Percentiles rank a stretch among this genome's conserved stretches.
These are phyloP conservation scores for Ascoidea asiatica DNA, from an alignment of 805 yeast species.

Conservation along the genomic window DNA sequence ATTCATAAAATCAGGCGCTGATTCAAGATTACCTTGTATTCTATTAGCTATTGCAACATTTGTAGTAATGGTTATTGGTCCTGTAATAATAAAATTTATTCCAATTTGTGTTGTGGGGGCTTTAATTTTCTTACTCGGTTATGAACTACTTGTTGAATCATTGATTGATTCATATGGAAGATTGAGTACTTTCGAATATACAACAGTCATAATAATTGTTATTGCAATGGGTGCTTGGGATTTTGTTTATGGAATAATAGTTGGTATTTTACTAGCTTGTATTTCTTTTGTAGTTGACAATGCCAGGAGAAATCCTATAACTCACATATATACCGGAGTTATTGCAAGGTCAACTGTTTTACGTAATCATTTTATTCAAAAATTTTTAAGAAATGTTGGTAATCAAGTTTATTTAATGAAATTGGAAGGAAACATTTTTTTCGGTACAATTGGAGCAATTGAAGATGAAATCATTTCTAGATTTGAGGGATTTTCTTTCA, in stretches of 20 bases:
- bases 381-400: constrained; percentile 74
- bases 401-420: constrained; percentile 82
- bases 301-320: constrained; percentile 69
- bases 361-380: constrained; percentile 81
- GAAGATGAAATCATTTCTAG: constrained; percentile 59
- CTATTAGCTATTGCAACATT: constrained; percentile 74
- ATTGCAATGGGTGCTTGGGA: constrained; percentile 92
- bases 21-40: constrained; percentile 77
- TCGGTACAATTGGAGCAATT: constrained; percentile 90
- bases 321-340: constrained; percentile 73
- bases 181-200: constrained; percentile 63
- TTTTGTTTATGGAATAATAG: constrained; percentile 84
- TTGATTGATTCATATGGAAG: constrained; percentile 73
- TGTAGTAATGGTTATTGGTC: constrained; percentile 76
- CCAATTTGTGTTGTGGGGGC: constrained; percentile 96
- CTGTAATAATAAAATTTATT: constrained; percentile 82
- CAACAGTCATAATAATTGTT: constrained; percentile 78
- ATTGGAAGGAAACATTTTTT: constrained; percentile 78
- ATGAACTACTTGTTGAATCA: constrained; percentile 81
- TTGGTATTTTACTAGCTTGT: constrained; percentile 85
- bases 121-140: constrained; percentile 78
- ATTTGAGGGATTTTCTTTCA: constrained; percentile 26
- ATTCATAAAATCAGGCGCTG: constrained; percentile 87
- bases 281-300: constrained; percentile 92
- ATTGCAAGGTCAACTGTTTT: constrained; percentile 87